A percentile compares a stretch with the other conserved stretches of the same genome.
Conservation (phyloP, 148 eudicot genomes). For the Rhododendron ferrugineum region DNA sequence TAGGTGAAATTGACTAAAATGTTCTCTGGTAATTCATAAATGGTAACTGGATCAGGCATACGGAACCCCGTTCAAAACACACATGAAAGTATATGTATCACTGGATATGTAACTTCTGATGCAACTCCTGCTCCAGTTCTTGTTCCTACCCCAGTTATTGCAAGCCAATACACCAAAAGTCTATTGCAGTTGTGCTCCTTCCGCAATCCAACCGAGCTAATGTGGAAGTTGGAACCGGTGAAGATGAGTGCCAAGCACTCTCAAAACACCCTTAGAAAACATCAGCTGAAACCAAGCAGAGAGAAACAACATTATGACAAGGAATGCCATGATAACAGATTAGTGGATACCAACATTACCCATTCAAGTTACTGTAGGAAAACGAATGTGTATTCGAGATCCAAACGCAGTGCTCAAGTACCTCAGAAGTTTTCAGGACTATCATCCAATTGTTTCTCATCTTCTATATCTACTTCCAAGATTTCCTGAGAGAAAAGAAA, state of each 20-base stretch:
- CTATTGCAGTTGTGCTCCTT: neutral
- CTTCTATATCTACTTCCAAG: constrained; percentile 93
- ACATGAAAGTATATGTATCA: neutral
- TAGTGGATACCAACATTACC: neutral
- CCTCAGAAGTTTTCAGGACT: constrained; percentile 74
- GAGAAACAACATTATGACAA: neutral
- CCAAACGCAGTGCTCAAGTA: neutral
- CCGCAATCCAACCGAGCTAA: neutral
- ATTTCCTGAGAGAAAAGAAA: constrained; percentile 41
- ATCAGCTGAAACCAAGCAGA: neutral
- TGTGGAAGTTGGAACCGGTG: neutral
- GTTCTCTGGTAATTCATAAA: neutral
- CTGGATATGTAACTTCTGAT: neutral
- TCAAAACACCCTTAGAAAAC: neutral
- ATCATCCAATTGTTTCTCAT: constrained; percentile 87
- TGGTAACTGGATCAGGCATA: neutral
- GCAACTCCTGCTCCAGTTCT: neutral
- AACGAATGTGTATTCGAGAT: neutral
- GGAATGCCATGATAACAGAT: neutral
- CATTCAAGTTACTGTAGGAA: neutral
- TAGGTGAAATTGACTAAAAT: neutral
- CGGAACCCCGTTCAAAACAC: neutral
- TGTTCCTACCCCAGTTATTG: neutral
- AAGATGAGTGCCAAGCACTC: neutral
- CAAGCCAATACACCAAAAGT: neutral